Evolutionary conservation across 2,329 filamentous ascomycete species (phyloP), one percentile per base, ranked within the genome.

Genomic region (Septoria petroselini): DNA sequence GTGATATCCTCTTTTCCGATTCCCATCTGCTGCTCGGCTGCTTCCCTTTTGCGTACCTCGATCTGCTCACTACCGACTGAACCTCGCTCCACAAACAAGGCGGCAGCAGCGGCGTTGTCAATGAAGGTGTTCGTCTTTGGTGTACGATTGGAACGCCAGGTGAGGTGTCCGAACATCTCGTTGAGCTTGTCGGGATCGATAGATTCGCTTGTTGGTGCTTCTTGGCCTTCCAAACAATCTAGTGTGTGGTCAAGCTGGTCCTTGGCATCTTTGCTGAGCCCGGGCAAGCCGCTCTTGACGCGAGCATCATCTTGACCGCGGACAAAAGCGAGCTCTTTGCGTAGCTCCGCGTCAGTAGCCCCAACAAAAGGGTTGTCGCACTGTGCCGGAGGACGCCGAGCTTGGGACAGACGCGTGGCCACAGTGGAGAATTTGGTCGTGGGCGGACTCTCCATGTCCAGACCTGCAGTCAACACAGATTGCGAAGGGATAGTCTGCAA

Each of bases 401-500:
- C 25, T 9, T 41, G 12, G n/a, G 49, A 41, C 14, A 52, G 21
- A 12, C 25, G 25, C 5, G 21, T 6, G 15, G 48, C 27, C 15
- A 25, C 19, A 4, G 21, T 17, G 1, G 19, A 14, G 41, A 14
- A 38, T 7, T 15, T 15, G 8, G 14, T 38, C 40, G 9, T 27
- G 6, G 39, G 37, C 11, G 17, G 19, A n/a, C 37, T 23, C 2
- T 35, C 33, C 12, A 47, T 35, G 7, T 23, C 9, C 12, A 12
- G 7, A 23, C 34, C 12, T 12, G 52, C 21, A 5, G 58, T 51
- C 15, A 64, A 49, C 2, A 50, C 29, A 11, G 55, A 52, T 30
- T 63, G 55, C 14, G 59, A 62, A 6, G 54, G 60, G n/a, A 63
- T 64, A 4, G 61, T 60, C 43, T 56, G 53, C 6, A 64, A 58